A percentile compares a stretch with the other conserved stretches of the same genome.
Evolutionary conservation across 1,284 basidiomycete species (phyloP).

Genomic region (Singerocomus inundabilis): DNA sequence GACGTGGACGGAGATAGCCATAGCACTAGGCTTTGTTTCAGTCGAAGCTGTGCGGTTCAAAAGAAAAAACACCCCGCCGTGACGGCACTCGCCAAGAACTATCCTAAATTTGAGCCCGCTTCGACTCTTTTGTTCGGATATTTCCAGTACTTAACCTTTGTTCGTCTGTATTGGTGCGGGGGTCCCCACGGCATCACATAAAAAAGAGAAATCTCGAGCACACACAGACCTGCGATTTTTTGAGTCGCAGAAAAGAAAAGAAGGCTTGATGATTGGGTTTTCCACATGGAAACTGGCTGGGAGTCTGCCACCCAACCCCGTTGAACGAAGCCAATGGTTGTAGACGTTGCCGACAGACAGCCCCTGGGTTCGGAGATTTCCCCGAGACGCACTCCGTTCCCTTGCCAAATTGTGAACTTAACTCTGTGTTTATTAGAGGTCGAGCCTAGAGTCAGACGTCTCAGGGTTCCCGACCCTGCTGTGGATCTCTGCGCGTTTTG

Average conservation of each 20-base stretch:
- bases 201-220: conserved; percentile 56
- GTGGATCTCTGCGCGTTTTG: background rate
- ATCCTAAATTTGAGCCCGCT: conserved; percentile 56
- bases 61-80: conserved; percentile 40
- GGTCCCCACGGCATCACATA: conserved; percentile 59
- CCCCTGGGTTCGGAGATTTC: conserved; percentile 10
- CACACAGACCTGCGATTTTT: conserved; percentile 56
- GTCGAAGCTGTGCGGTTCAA: conserved; percentile 45
- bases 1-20: conserved; percentile 64
- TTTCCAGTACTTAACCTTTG: conserved; percentile 25
- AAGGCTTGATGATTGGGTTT: conserved; percentile 57
- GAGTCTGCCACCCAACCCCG: background rate
- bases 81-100: conserved; percentile 44
- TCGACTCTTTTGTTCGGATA: conserved; percentile 58
- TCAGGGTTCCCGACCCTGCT: conserved; percentile 2
- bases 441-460: background rate
- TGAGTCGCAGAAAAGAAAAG: conserved; percentile 40
- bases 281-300: conserved; percentile 21
- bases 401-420: conserved; percentile 18
- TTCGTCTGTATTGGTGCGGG: conserved; percentile 29
- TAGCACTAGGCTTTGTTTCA: conserved; percentile 59
- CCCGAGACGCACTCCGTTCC: conserved; percentile 5
- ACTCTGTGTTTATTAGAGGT: conserved; percentile 16
- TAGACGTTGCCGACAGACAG: conserved; percentile 1
- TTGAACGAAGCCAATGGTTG: conserved; percentile 1